Evolutionary conservation across 371 early-diverging fungal species (phyloP).

Genomic region (Lichtheimia hyalospora): DNA sequence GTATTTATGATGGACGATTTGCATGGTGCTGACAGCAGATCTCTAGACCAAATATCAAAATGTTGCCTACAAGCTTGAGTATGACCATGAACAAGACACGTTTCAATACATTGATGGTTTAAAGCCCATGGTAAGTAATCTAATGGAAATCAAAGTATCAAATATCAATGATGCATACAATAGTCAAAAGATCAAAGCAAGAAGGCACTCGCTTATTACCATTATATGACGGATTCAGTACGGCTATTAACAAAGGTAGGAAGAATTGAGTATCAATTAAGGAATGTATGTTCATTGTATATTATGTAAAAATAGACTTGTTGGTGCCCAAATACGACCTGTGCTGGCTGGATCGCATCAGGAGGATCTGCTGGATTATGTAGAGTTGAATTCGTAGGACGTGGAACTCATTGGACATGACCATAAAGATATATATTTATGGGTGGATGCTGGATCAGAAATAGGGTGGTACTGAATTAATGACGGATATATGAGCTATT

Average conservation of each 20-base stretch:
- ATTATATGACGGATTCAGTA: background rate
- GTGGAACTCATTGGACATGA: slow-evolving; percentile 16
- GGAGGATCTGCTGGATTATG: slow-evolving; percentile 18
- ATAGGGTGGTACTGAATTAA: no score
- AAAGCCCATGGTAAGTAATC: slow-evolving; percentile 10
- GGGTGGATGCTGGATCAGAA: no score
- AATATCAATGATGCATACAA: background rate
- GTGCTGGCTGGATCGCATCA: slow-evolving; percentile 15
- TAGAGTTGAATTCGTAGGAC: slow-evolving; percentile 22
- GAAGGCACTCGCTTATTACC: slow-evolving; percentile 1
- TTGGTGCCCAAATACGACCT: slow-evolving; percentile 17
- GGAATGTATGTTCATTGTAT: no score
- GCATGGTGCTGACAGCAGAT: background rate
- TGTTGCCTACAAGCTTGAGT: slow-evolving; percentile 18
- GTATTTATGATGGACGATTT: background rate
- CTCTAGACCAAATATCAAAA: slow-evolving; percentile 7
- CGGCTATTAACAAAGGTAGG: background rate
- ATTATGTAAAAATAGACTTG: slow-evolving; percentile 1
- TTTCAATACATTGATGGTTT: slow-evolving; percentile 21
- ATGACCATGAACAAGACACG: slow-evolving; percentile 7
- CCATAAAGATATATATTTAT: background rate
- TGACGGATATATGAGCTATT: no score
- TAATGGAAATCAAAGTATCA: background rate
- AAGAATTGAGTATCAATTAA: background rate
- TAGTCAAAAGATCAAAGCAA: slow-evolving; percentile 5